Evolutionary conservation across 176 grass and related monocot species (phyloP), one percentile per base, ranked within the genome.

Genomic region (Ensete ventricosum): DNA sequence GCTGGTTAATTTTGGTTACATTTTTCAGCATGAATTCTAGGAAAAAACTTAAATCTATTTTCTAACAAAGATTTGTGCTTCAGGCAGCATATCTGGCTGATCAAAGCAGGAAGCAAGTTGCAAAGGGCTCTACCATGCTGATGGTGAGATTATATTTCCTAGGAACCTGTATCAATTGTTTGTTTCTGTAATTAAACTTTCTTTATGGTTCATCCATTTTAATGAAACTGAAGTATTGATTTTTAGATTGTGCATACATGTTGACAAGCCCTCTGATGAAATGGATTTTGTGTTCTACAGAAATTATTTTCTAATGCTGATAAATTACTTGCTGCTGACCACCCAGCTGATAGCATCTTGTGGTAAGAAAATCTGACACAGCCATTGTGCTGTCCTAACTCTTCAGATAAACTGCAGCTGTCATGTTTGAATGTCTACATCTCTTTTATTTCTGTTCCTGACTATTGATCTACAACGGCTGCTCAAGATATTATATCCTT

Each of bases 31-130:
- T 54, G 24, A 52, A 76, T 21, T 6, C 26, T 74, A 27, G 16
- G 11, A 55, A 20, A 17, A 74, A 55, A 1, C 76, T 69, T 69
- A 79, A 78, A 73, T 53, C 34, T 43, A 43, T 43, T 72, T 80
- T 73, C 55, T 76, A 34, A 19, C 50, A 72, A 69, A 29, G 60
- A 67, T 81, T 81, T 88, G 26, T 74, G 52, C 86, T 84, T 85
- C 79, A 97, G 93, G 85, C 85, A 62, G 85, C 93, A 85, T 97
- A 93, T 88, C 74, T 97, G 74, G 77, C 82, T 73, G 73, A 90
- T 81, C 90, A 89, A 67, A 82, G 71, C 29, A 90, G 88, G 81
- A 49, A 55, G 63, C 81, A 66, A 67, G 71, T 77, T 79, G 74
- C 65, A 75, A 76, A 81, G 73, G 84, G 26, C 17, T 63, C 70